A percentile compares a stretch with the other conserved stretches of the same genome.
These are phyloP conservation scores for Golubevia sp. DNA, from an alignment of 1,284 basidiomycete species.

Conservation along the genomic window DNA sequence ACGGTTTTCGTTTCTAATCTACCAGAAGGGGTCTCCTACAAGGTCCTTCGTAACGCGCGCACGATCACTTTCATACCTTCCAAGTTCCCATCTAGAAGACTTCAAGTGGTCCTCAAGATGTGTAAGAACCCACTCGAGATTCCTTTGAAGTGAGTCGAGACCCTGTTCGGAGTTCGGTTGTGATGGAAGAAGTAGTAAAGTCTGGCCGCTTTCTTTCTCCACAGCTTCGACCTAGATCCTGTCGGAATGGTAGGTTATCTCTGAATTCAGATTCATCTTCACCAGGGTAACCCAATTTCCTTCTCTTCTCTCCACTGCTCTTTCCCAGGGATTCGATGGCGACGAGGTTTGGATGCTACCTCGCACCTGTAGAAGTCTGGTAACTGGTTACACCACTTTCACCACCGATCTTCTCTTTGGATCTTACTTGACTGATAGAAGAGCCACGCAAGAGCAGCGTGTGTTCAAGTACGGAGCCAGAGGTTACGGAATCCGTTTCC, in stretches of 20 bases:
- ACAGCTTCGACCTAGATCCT: slow-evolving; percentile 7
- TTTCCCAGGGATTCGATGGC: too few species aligned
- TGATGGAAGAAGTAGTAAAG: neutral
- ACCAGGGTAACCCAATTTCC: too few species aligned
- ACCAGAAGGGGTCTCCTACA: too few species aligned
- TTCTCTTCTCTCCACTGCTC: too few species aligned
- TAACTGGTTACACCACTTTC: slow-evolving; percentile 1
- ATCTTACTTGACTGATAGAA: slow-evolving; percentile 1
- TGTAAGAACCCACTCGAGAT: neutral
- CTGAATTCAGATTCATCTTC: too few species aligned
- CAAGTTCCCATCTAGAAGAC: neutral
- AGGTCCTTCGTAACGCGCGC: neutral
- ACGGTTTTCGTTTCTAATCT: slow-evolving; percentile 3
- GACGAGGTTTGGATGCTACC: slow-evolving; percentile 9
- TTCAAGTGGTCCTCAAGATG: slow-evolving; percentile 8
- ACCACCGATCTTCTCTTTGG: slow-evolving; percentile 7
- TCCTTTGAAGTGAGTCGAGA: too few species aligned
- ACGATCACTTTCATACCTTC: slow-evolving; percentile 8
- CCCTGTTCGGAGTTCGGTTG: too few species aligned
- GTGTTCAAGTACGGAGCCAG: slow-evolving; percentile 6
- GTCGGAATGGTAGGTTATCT: slow-evolving; percentile 3
- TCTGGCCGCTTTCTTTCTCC: neutral
- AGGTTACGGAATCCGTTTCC: slow-evolving; percentile 6
- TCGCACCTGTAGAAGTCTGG: neutral
- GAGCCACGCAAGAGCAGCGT: slow-evolving; percentile 4